Evolutionary conservation across 208 protist species (phyloP).

Genomic region (Histomonas meleagridis): DNA sequence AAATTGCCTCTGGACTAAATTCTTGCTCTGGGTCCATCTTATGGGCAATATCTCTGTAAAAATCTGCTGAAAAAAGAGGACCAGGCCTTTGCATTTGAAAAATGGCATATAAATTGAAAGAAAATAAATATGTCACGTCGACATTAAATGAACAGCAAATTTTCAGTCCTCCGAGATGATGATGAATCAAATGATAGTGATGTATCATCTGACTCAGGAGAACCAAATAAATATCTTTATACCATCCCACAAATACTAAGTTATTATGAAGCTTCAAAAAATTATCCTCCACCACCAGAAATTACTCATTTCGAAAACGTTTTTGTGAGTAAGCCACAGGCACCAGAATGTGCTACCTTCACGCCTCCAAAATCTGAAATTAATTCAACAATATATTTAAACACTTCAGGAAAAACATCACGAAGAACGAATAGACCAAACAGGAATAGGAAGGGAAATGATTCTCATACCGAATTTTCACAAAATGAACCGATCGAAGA

Average conservation of each 20-base stretch:
- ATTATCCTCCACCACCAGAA: neutral
- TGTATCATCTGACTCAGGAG: neutral
- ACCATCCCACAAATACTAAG: slow-evolving; percentile 7
- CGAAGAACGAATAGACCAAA: neutral
- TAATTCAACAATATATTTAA: neutral
- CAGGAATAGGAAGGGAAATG: neutral
- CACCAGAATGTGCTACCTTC: neutral
- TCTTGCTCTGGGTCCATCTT: neutral
- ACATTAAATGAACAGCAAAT: too few relatives aligned
- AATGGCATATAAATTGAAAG: too few relatives aligned
- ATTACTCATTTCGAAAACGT: neutral
- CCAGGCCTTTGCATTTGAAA: neutral
- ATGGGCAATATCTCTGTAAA: neutral
- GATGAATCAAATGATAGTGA: neutral
- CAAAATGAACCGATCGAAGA: neutral
- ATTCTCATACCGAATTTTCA: neutral
- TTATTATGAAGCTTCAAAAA: neutral
- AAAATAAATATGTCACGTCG: too few relatives aligned
- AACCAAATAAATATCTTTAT: neutral
- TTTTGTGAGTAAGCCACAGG: neutral
- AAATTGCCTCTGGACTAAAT: neutral
- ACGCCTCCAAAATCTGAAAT: neutral
- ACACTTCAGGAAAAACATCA: neutral
- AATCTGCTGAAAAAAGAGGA: neutral
- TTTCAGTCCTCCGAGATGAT: neutral